Conservation (phyloP, 129 eudicot genomes). For the Ambrosia trifida region DNA sequence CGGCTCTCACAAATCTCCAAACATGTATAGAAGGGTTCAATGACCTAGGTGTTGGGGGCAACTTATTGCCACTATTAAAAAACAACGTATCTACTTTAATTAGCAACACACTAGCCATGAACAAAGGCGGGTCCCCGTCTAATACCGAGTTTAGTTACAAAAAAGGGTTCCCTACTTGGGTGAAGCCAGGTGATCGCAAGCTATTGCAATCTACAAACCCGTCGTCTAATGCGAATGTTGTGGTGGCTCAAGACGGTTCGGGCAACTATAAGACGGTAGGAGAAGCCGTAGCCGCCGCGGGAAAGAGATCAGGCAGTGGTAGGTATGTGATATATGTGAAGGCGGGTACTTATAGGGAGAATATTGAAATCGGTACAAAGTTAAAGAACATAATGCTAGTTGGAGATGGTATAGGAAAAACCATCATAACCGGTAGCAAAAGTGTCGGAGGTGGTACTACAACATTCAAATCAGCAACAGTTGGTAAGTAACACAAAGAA, state of each 20-base stretch:
- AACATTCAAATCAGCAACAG: conserved; percentile 57
- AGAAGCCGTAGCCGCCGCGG: conserved; percentile 51
- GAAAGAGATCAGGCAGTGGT: conserved; percentile 40
- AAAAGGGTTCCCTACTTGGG: conserved; percentile 59
- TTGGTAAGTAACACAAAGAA: conserved; percentile 45
- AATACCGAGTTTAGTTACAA: conserved; percentile 12
- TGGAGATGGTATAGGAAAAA: conserved; percentile 73
- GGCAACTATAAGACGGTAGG: conserved; percentile 54
- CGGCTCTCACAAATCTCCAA: conserved; percentile 50
- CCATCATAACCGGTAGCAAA: conserved; percentile 61
- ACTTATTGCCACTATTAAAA: conserved; percentile 40
- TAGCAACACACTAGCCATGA: conserved; percentile 57
- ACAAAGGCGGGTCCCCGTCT: conserved; percentile 33
- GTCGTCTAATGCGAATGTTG: conserved; percentile 39
- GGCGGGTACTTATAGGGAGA: conserved; percentile 51
- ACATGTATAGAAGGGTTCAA: conserved; percentile 56
- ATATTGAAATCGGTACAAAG: conserved; percentile 44
- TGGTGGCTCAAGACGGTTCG: conserved; percentile 72
- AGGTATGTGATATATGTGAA: conserved; percentile 57
- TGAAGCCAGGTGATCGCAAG: conserved; percentile 50
- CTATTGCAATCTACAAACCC: conserved; percentile 40
- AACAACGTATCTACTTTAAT: conserved; percentile 46
- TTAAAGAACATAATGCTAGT: conserved; percentile 50
- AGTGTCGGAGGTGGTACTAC: conserved; percentile 66
- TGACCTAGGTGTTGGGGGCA: conserved; percentile 49